Evolutionary conservation across 129 eudicot species (phyloP), one percentile per base, ranked within the genome.

Genomic region (Flaveria ramosissima): DNA sequence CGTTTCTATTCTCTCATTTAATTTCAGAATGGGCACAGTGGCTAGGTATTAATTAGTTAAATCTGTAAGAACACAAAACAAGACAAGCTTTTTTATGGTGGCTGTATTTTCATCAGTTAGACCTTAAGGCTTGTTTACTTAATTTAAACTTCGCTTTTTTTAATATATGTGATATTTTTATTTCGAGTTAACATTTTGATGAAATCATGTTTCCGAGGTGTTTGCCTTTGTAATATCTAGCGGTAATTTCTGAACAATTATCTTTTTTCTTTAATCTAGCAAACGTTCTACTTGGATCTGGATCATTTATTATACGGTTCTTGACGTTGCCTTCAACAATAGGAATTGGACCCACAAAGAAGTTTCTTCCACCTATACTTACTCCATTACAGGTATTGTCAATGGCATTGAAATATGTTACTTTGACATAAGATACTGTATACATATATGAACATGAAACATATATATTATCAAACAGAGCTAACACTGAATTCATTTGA

Each of bases 11-110:
- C 68, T 91, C 96, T 61, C 83, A 88, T 56, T 45, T 95, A 68
- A 82, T 95, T 79, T 88, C 92, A 16, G 94, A 95, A 70, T 95
- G 97, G 99, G 97, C 99, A 43, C 99, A 95, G 71, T 95, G 96
- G 96, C 76, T 95, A 77, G 93, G 98, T 89, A 70, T 63, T 56
- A 50, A 50, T 63, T 24, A 17, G 43, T 65, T 65, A 9, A 48
- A 15, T 48, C 24, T 46, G 42, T 7, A 19, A 20, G 55, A 43
- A 68, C 13, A 68, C 72, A 39, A 20, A 15, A n/a, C n/a, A 46
- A 10, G 4, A 3, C 4, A 16, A 9, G 43, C 24, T 39, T 74
- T 43, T 42, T 74, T 19, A 43, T 74, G 46, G 17, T 26, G 17
- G 26, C 71, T 74, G 48, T 12, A 48, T 62, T 11, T 63, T 20